Percentiles rank a stretch among this genome's conserved stretches.
phyloP scores from a whole-genome alignment of 1,284 basidiomycete species.

The Heterobasidion irregulare region DNA sequence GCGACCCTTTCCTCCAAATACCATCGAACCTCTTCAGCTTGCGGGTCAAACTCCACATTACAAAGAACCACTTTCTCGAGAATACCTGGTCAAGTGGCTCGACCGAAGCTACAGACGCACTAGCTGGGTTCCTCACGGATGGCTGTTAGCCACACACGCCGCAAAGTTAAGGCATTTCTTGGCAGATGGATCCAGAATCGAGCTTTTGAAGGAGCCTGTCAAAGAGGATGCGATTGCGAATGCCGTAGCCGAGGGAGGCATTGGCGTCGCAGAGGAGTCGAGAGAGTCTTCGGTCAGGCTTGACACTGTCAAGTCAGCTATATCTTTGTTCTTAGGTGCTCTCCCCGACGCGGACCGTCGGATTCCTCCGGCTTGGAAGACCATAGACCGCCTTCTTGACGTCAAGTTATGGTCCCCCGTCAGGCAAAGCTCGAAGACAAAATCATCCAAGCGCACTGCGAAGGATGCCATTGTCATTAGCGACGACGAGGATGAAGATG shows the following conservation, averaged over 20 bases:
- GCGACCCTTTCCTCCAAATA: constrained; percentile 68
- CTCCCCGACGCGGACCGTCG: constrained; percentile 51
- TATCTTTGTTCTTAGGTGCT: constrained; percentile 21
- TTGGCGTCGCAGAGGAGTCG: constrained; percentile 21
- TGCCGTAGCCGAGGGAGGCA: constrained; percentile 16
- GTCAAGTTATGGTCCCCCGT: constrained; percentile 50
- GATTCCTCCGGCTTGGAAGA: constrained; percentile 72
- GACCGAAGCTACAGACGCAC: constrained; percentile 69
- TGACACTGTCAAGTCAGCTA: constrained; percentile 26
- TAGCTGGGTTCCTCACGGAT: constrained; percentile 88
- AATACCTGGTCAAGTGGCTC: constrained; percentile 88
- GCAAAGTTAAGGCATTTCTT: constrained; percentile 75
- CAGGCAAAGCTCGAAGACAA: constrained; percentile 18
- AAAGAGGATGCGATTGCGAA: constrained; percentile 18
- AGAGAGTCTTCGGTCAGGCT: constrained; percentile 21
- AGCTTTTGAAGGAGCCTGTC: constrained; percentile 35
- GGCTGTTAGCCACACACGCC: constrained; percentile 60
- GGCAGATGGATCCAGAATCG: constrained; percentile 56
- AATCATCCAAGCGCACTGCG: constrained; percentile 13
- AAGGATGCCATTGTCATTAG: too few species aligned
- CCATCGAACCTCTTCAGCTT: constrained; percentile 38
- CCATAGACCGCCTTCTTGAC: constrained; percentile 75
- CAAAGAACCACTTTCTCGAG: constrained; percentile 63
- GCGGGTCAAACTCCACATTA: constrained; percentile 38
- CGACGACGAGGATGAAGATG: constrained; percentile 18